phyloP scores from a whole-genome alignment of 352 stramenopile species.

The Thraustochytrium sp. region DNA sequence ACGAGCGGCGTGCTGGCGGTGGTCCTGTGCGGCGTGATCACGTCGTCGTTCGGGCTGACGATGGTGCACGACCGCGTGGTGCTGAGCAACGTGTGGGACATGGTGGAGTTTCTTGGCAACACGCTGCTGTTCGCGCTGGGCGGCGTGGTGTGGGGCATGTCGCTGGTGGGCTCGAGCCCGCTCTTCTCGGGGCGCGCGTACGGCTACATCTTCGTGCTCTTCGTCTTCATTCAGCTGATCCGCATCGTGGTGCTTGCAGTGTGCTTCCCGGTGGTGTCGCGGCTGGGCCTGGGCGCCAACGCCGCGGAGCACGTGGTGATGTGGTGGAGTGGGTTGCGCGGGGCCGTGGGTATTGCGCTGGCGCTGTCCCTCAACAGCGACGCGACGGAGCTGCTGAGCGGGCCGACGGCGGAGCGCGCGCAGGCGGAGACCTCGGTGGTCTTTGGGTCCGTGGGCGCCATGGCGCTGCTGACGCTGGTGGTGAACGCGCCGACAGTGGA shows the following conservation, averaged over 20 bases:
- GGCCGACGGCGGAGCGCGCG: neutral
- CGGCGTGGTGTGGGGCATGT: conserved; percentile 55
- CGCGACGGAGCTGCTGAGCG: neutral
- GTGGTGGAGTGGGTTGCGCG: conserved; percentile 50
- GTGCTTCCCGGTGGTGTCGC: conserved; percentile 40
- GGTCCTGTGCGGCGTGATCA: conserved; percentile 57
- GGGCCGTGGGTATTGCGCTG: conserved; percentile 55
- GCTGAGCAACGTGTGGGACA: conserved; percentile 59
- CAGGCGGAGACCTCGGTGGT: neutral
- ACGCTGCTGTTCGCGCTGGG: conserved; percentile 63
- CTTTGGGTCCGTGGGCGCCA: conserved; percentile 49
- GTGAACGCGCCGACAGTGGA: conserved; percentile 53
- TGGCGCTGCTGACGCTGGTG: conserved; percentile 57
- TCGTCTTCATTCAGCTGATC: conserved; percentile 48
- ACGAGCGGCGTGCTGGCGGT: conserved; percentile 60
- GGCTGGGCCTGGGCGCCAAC: conserved; percentile 37
- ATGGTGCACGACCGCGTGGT: conserved; percentile 57
- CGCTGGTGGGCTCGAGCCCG: neutral
- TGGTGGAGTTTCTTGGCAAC: conserved; percentile 65
- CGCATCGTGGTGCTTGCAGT: conserved; percentile 42
- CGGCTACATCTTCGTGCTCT: conserved; percentile 44
- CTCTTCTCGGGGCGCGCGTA: conserved; percentile 13
- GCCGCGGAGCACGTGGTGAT: conserved; percentile 42
- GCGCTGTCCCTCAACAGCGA: conserved; percentile 51
- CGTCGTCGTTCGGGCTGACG: conserved; percentile 54